Evolutionary conservation across 495 filamentous ascomycete species (phyloP), one percentile per base, ranked within the genome.

Genomic region (Chaetomidium leptoderma): DNA sequence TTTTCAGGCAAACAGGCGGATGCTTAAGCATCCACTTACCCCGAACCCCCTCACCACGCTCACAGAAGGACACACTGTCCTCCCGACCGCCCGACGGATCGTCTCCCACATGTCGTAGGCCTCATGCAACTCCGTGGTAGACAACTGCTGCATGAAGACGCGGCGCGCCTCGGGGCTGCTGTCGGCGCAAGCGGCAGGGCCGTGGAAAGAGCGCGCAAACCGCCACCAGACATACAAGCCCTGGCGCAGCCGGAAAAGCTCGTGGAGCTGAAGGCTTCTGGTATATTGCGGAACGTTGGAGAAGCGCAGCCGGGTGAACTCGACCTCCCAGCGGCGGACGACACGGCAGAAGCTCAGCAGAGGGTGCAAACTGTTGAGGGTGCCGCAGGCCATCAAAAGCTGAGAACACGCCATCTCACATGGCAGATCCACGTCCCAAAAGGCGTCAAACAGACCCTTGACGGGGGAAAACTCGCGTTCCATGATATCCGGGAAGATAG

Each of bases 251-350:
- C 80, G 76, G 24, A 74, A 72, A 19, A 79, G 74, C 66, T 91
- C 89, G 13, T 75, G 56, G 2, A 59, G 47, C 0, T 66, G 78
- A 10, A 92, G 75, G 4, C 82, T 76, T 13, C 89, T 85, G n/a
- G 87, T 81, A 48, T 81, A 71, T 53, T 80, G 76, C 32, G 76
- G 86, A 44, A 82, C 72, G 9, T 76, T 60, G 30, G 77, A 77
- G 84, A 88, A 92, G 57, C 84, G 83, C 59, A 87, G 79, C 50
- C 82, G 74, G 4, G 87, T 87, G 67, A 88, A 92, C 29, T 88
- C 75, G 9, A 74, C 69, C 62, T 83, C 80, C 86, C 86, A 90
- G 56, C 77, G 75, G 60, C 78, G 76, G 33, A 87, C 81, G 4
- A 82, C 70, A 21, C 73, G 71, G 36, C 87, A 88, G 7, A 83